Percentiles rank a stretch among this genome's conserved stretches.
Evolutionary conservation across 805 yeast species (phyloP).

Genomic region (Hanseniaspora vineae): DNA sequence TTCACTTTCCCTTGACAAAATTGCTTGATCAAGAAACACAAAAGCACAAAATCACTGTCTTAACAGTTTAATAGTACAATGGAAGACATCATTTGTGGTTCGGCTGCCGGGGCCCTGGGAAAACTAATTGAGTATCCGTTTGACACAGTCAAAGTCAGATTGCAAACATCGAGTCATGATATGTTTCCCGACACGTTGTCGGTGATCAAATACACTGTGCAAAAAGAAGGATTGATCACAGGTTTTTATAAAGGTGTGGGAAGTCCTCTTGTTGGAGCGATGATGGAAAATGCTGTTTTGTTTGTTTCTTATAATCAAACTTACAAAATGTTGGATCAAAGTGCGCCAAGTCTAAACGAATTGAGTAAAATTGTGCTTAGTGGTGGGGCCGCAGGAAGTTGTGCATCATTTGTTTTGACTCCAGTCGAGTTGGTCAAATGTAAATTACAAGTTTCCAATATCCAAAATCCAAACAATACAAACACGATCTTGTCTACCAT

Average conservation of each 20-base stretch:
- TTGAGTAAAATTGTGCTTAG: conserved; percentile 35
- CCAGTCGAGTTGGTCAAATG: conserved; percentile 91
- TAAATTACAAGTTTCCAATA: conserved; percentile 56
- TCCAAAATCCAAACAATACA: conserved; percentile 14
- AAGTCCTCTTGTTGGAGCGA: conserved; percentile 81
- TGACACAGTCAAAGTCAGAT: conserved; percentile 81
- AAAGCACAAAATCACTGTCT: too few relatives aligned
- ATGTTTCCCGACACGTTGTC: conserved; percentile 46
- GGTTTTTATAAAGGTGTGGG: conserved; percentile 73
- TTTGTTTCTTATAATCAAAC: conserved; percentile 52
- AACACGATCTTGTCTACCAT: conserved; percentile 28
- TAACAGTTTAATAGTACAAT: too few relatives aligned
- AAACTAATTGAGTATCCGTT: conserved; percentile 84
- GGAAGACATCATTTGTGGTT: conserved; percentile 25
- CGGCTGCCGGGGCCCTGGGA: conserved; percentile 65
- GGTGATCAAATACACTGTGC: conserved; percentile 49
- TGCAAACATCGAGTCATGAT: conserved; percentile 61
- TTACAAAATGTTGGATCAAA: conserved; percentile 19
- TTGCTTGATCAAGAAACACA: too few relatives aligned
- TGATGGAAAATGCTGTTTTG: conserved; percentile 74
- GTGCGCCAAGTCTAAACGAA: conserved; percentile 18
- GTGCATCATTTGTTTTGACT: conserved; percentile 72
- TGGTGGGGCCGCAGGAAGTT: conserved; percentile 75
- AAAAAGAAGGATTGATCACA: conserved; percentile 49
- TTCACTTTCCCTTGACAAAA: too few relatives aligned